Evolutionary conservation across 176 grass and related monocot species (phyloP), one percentile per base, ranked within the genome.

Genomic region (Paspalum notatum): DNA sequence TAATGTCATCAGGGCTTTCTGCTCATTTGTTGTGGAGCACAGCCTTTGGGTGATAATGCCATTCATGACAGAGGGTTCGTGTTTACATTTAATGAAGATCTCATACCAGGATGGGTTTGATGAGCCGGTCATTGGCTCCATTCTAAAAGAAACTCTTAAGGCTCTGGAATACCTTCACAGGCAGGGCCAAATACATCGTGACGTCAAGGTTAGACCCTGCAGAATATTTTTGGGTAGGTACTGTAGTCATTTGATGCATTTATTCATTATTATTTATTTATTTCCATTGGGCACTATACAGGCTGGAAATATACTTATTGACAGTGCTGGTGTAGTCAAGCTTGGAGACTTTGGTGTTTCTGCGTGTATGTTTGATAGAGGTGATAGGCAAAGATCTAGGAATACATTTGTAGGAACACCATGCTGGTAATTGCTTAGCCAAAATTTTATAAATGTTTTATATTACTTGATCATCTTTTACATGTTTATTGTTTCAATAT

Each of bases 361-460:
- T 44, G 96, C 96, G 41, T 99, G 93, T 73, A 88, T 95, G 96
- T 99, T 99, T 90, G 96, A 99, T 85, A 95, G 84, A 85, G 92
- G 96, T 82, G 96, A 99, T 76, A 95, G 96, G 66, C 96, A 99
- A 80, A 92, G 93, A 56, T 89, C 90, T 48, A 95, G 96, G 82
- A 99, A 94, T 80, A 99, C 96, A 68, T 99, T 99, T 78, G 96
- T 99, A 8, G 96, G 96, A 89, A 99, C 96, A 82, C 96, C 96
- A 74, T 99, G 96, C 84, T 99, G 96, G 96, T 99, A 85, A 75
- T 62, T 21, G 9, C 24, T 46, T 72, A 17, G 58, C 50, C 64
- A 24, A 54, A 4, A 26, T 48, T 79, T 54, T 61, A 39, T 72
- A 57, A 76, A 73, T 65, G n/a, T 25, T 71, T 38, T 74, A 43